Evolutionary conservation across 2,329 filamentous ascomycete species (phyloP), one percentile per base, ranked within the genome.

Genomic region (Fusarium sp.): DNA sequence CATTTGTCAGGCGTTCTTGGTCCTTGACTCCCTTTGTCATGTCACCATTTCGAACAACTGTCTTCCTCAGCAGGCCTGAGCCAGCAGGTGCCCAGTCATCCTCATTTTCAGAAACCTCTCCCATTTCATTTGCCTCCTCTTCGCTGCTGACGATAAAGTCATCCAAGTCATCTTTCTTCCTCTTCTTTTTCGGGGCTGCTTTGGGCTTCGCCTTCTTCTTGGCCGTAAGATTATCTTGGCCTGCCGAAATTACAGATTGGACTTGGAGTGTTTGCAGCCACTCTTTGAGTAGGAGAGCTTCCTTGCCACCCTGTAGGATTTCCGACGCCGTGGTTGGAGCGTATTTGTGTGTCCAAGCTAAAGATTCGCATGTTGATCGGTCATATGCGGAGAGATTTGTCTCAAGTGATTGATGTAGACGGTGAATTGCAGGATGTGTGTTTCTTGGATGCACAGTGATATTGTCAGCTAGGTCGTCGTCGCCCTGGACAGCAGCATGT

Each of bases 301-400:
- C 93, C 46, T 83, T 86, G 4, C 92, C 91, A 18, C 83, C 78
- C 75, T 98, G 94, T 13, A 99, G 83, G 2, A 98, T 90, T 61
- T 95, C 89, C 6, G 83, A 83, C 4, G 93, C 90, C 37, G 81
- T 83, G 27, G 79, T 81, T 0, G 96, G 96, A 1, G 92, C 88
- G 80, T 98, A 97, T 75, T 98, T 98, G 42, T 95, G 91, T 3
- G 85, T 79, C 96, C 96, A 99, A 11, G 88, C 81, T 29, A 86
- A 81, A 3, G 83, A 84, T 76, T 98, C 95, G 72, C 92, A 97
- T 52, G 86, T 86, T 11, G 90, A 92, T 67, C 83, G 87, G 77
- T 99, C 96, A 75, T 94, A 98, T 1, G 94, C 90, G 7, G 92
- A 94, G 14, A 94, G 83, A 0, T 84, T 84, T 2, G 83, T 84